phyloP scores from a whole-genome alignment of 768 basidiomycete species.

The Hygrocybe punicea region DNA sequence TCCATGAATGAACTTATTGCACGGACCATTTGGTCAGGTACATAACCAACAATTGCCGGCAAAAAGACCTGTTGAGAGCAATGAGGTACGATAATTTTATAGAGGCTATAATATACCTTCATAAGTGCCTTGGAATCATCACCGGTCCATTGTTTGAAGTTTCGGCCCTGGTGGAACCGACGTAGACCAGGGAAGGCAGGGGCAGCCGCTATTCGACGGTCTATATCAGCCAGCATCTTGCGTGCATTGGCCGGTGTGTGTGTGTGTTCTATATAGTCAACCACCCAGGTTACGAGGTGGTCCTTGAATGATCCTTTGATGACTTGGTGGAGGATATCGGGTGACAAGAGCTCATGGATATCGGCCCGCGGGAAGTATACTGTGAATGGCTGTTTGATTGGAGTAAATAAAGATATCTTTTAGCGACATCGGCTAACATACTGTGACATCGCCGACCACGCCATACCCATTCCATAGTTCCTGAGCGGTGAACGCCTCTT shows the following conservation, averaged over 20 bases:
- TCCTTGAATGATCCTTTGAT: constrained; percentile 44
- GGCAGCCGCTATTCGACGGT: constrained; percentile 15
- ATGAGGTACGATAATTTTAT: neutral
- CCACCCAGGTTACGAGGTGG: constrained; percentile 38
- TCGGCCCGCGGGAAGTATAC: constrained; percentile 23
- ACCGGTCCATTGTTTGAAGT: constrained; percentile 13
- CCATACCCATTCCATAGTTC: neutral
- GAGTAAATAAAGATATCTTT: neutral
- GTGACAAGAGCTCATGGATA: constrained; percentile 33
- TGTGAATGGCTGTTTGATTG: constrained; percentile 2
- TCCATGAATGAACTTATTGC: constrained; percentile 19
- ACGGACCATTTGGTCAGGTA: constrained; percentile 14
- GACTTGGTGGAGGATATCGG: constrained; percentile 40
- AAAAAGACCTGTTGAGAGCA: constrained; percentile 17
- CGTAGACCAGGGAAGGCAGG: constrained; percentile 9
- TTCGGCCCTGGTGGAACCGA: constrained; percentile 7
- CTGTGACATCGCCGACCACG: neutral
- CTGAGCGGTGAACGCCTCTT: neutral
- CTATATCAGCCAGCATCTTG: constrained; percentile 33
- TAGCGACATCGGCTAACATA: neutral
- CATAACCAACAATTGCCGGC: constrained; percentile 17
- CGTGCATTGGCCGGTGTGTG: constrained; percentile 19
- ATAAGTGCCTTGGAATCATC: constrained; percentile 14
- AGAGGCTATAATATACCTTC: constrained; percentile 6
- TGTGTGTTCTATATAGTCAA: constrained; percentile 23